Percentiles rank a stretch among this genome's conserved stretches.
Conservation (phyloP, 148 eudicot genomes). For the Euryodendron excelsum region DNA sequence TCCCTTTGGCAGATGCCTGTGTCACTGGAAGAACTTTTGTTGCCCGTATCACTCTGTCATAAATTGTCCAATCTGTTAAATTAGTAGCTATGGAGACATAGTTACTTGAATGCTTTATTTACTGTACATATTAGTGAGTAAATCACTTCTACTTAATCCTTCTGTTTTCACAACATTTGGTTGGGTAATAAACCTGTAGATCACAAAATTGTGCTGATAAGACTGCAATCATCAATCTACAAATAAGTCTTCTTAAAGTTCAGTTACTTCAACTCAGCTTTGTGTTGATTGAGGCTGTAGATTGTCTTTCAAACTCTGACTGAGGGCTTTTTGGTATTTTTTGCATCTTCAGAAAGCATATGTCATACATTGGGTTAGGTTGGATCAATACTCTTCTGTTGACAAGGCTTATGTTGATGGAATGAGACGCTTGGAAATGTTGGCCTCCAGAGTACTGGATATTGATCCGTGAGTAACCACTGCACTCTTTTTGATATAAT, state of each 20-base stretch:
- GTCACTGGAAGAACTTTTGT: background rate
- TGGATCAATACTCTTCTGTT: conserved; percentile 39
- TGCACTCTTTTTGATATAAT: background rate
- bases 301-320: background rate
- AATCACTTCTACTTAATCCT: background rate
- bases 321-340: background rate
- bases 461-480: conserved; percentile 41
- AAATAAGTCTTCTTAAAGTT: background rate
- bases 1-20: background rate
- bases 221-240: background rate
- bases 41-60: background rate
- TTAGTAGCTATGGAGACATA: background rate
- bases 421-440: conserved; percentile 36
- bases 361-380: conserved; percentile 51
- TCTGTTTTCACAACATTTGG: background rate
- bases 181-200: background rate
- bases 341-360: conserved; percentile 44
- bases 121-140: background rate
- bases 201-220: background rate
- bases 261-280: background rate
- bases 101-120: background rate
- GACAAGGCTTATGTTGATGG: conserved; percentile 54
- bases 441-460: conserved; percentile 42
- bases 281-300: conserved; percentile 1
- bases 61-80: background rate